A percentile compares a stretch with the other conserved stretches of the same genome.
These are phyloP conservation scores for Bromus sterilis DNA, from an alignment of 176 grass and related monocot species.

Conservation along the genomic window DNA sequence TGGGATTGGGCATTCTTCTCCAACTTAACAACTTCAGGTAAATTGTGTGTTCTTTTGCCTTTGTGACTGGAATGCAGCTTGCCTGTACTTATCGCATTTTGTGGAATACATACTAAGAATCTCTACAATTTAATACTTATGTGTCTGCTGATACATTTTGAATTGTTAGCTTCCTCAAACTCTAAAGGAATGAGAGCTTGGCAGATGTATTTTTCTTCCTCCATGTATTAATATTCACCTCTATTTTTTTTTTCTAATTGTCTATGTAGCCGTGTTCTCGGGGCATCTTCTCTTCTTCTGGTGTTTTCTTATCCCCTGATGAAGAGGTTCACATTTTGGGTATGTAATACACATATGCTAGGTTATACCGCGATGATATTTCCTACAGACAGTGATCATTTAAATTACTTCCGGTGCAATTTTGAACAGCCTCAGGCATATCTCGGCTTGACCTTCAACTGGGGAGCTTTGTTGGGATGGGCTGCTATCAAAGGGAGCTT, in stretches of 20 bases:
- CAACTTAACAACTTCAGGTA: too few species aligned
- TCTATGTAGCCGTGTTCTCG: slow-evolving; percentile 56
- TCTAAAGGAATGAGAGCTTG: neutral
- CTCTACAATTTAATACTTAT: neutral
- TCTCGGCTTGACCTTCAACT: slow-evolving; percentile 84
- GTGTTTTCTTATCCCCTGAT: slow-evolving; percentile 84
- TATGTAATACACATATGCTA: slow-evolving; percentile 9
- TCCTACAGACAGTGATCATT: neutral
- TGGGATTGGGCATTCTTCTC: too few species aligned
- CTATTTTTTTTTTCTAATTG: neutral
- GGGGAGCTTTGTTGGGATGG: slow-evolving; percentile 87
- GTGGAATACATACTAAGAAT: neutral
- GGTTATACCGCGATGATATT: neutral
- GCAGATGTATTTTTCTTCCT: neutral
- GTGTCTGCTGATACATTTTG: neutral
- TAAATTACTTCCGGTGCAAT: neutral
- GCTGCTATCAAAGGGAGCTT: slow-evolving; percentile 65
- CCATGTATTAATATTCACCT: neutral
- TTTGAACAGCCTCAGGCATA: slow-evolving; percentile 75
- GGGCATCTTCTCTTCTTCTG: slow-evolving; percentile 59
- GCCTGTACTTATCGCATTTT: neutral
- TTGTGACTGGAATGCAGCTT: neutral
- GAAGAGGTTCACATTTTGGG: slow-evolving; percentile 88
- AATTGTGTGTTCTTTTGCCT: too few species aligned
- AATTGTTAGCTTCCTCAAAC: neutral